A percentile compares a stretch with the other conserved stretches of the same genome.
Conservation (phyloP, 2,329 filamentous ascomycete genomes). For the Xylaria multiplex region DNA sequence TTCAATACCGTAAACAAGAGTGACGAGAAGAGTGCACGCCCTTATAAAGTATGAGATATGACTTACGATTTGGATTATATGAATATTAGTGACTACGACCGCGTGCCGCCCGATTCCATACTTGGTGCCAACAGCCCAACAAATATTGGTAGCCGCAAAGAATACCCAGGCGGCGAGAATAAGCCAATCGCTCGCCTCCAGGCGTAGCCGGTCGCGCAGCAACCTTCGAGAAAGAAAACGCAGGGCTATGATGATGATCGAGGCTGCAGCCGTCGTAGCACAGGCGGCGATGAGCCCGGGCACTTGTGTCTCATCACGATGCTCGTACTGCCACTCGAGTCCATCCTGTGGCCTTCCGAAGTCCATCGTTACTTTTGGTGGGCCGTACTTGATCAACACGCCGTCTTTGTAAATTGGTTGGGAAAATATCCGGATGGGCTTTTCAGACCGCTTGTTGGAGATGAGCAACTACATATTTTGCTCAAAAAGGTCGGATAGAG, state of each 20-base stretch:
- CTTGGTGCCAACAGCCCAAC: conserved; percentile 23
- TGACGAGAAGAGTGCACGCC: too few species aligned
- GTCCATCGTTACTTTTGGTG: conserved; percentile 9
- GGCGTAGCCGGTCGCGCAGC: conserved; percentile 7
- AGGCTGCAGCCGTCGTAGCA: conserved; percentile 15
- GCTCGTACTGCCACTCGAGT: conserved; percentile 31
- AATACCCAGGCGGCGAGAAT: conserved; percentile 26
- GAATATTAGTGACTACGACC: conserved; percentile 22
- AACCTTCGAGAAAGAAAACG: conserved; percentile 30
- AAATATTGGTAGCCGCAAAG: conserved; percentile 12
- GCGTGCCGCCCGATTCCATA: conserved; percentile 31
- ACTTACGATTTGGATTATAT: conserved; percentile 32
- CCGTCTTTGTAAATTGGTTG: neutral
- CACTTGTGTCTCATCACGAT: conserved; percentile 25
- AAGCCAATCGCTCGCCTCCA: conserved; percentile 33
- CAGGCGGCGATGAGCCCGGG: conserved; percentile 25
- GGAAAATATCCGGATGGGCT: conserved; percentile 2
- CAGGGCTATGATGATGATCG: conserved; percentile 22
- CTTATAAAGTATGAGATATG: neutral
- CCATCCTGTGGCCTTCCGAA: conserved; percentile 16
- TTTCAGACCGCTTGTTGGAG: conserved; percentile 10
- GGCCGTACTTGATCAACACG: conserved; percentile 9
- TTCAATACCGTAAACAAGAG: neutral
- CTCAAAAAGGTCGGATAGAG: neutral
- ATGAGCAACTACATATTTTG: conserved; percentile 13